phyloP scores from a whole-genome alignment of 2,329 filamentous ascomycete species.

The Lojkania enalia region DNA sequence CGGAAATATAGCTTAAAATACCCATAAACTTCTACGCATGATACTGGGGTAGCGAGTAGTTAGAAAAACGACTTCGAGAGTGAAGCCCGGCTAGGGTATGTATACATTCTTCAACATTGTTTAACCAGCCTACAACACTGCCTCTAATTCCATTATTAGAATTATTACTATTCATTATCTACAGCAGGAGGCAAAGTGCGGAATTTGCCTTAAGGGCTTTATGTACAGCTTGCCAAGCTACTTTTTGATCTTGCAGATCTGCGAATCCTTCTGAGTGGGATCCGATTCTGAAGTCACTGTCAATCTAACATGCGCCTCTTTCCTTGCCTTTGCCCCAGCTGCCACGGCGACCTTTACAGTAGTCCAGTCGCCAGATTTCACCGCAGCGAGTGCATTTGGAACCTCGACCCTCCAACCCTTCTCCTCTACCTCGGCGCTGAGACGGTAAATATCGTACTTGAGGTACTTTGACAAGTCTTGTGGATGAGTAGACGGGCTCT shows the following conservation, averaged over 20 bases:
- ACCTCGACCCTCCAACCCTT: conserved; percentile 54
- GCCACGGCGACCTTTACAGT: conserved; percentile 50
- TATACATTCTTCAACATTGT: too few relatives aligned
- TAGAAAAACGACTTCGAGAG: too few relatives aligned
- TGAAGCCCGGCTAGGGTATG: too few relatives aligned
- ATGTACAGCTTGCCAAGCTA: too few relatives aligned
- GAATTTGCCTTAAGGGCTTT: too few relatives aligned
- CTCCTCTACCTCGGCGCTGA: conserved; percentile 50
- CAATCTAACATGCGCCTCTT: conserved; percentile 48
- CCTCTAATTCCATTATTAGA: too few relatives aligned
- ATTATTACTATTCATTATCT: too few relatives aligned
- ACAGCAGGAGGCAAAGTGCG: too few relatives aligned
- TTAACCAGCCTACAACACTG: too few relatives aligned
- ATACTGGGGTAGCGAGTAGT: too few relatives aligned
- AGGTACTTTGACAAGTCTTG: conserved; percentile 48
- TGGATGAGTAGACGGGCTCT: conserved; percentile 27
- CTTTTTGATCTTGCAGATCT: conserved; percentile 8
- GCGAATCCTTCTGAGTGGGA: conserved; percentile 14
- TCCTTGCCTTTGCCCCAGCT: conserved; percentile 30
- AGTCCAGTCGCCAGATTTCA: conserved; percentile 47
- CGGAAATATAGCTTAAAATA: too few relatives aligned
- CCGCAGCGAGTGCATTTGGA: conserved; percentile 45
- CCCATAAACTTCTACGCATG: too few relatives aligned
- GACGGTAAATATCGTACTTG: conserved; percentile 52
- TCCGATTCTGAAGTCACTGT: conserved; percentile 54